phyloP scores from a whole-genome alignment of 139 green algal species.

The Haematococcus sp. region DNA sequence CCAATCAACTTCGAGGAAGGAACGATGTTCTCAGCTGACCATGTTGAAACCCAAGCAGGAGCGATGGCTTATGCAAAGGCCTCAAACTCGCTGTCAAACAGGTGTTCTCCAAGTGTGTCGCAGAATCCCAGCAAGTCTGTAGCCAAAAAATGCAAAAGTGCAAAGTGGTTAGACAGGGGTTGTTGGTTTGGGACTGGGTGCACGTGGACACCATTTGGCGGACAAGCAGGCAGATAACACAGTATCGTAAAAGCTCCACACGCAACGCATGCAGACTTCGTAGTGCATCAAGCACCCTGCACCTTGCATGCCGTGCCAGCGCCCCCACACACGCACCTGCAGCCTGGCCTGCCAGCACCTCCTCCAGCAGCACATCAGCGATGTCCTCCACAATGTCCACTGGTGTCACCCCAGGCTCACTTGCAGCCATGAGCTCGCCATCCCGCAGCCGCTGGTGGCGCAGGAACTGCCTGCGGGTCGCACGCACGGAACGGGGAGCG shows the following conservation, averaged over 20 bases:
- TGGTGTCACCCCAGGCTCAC: conserved; percentile 15
- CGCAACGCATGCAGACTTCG: too few relatives aligned
- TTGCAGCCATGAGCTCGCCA: conserved; percentile 19
- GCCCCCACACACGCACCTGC: conserved; percentile 3
- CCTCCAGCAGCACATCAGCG: conserved; percentile 22
- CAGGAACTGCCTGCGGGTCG: conserved; percentile 17
- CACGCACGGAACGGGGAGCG: too few relatives aligned
- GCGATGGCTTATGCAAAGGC: background rate
- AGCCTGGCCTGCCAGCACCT: conserved; percentile 20
- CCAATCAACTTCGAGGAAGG: background rate
- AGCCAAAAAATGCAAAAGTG: background rate
- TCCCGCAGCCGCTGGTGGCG: conserved; percentile 18
- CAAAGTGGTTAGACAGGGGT: background rate
- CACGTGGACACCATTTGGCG: too few relatives aligned
- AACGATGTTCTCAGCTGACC: too few relatives aligned
- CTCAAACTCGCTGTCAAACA: conserved; percentile 17
- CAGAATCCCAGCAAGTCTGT: conserved; percentile 19
- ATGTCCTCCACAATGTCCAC: conserved; percentile 28
- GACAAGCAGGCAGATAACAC: too few relatives aligned
- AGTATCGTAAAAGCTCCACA: too few relatives aligned
- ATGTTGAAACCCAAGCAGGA: background rate
- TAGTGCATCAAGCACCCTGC: too few relatives aligned
- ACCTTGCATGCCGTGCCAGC: background rate
- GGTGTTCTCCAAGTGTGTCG: conserved; percentile 18
- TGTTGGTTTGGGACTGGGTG: background rate